Evolutionary conservation across 371 early-diverging fungal species (phyloP).

Genomic region (Lichtheimia ramosa): DNA sequence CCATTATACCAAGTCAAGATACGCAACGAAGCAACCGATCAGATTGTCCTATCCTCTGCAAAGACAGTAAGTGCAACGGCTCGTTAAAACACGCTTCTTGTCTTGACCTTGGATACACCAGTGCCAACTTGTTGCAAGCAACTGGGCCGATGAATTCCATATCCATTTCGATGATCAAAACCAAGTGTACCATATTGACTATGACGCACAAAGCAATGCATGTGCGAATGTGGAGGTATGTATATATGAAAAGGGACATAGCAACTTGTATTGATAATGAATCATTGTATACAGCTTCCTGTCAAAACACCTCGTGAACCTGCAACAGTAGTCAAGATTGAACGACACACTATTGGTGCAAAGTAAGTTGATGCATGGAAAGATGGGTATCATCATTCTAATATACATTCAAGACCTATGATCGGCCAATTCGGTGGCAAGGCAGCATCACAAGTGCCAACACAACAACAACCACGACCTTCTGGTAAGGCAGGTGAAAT

Average conservation of each 20-base stretch:
- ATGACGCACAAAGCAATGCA: slow-evolving; percentile 11
- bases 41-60: slow-evolving; percentile 9
- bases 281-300: not conserved
- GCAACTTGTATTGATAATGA: not conserved
- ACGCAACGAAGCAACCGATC: slow-evolving; percentile 17
- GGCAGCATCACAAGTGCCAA: not conserved
- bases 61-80: slow-evolving; percentile 3
- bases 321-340: not conserved
- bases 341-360: slow-evolving; percentile 8
- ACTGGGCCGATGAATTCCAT: slow-evolving; percentile 17
- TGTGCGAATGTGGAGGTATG: not conserved
- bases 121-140: slow-evolving; percentile 21
- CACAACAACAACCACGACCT: not conserved
- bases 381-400: not conserved
- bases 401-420: slow-evolving; percentile 1
- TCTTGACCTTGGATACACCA: not conserved
- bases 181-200: slow-evolving; percentile 24
- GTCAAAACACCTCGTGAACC: not conserved
- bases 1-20: slow-evolving; percentile 24
- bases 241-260: not conserved
- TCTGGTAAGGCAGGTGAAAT: not conserved
- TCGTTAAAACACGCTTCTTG: not conserved
- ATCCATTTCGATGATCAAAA: slow-evolving; percentile 20
- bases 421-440: slow-evolving; percentile 7
- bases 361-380: slow-evolving; percentile 15